A percentile compares a stretch with the other conserved stretches of the same genome.
These are phyloP conservation scores for Austroboletus eburneus DNA, from an alignment of 768 basidiomycete genomes.

Conservation along the genomic window DNA sequence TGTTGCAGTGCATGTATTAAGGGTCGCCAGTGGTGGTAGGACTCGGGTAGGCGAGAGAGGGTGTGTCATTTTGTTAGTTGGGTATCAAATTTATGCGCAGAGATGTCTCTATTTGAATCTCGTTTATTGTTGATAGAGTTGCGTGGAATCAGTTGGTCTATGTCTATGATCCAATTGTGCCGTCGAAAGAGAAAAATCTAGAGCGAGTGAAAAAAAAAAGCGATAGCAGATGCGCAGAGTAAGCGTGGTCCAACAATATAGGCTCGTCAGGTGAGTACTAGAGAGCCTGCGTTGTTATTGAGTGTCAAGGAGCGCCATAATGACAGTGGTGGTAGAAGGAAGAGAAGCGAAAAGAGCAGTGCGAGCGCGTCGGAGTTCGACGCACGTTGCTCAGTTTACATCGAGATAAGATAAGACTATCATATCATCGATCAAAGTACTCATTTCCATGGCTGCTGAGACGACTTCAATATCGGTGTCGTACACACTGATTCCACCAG, in stretches of 20 bases:
- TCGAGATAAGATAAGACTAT: conserved; percentile 27
- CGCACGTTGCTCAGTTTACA: conserved; percentile 4
- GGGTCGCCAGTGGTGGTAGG: conserved; percentile 54
- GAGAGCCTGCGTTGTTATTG: conserved; percentile 47
- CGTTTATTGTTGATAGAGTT: conserved; percentile 9
- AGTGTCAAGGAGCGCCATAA: conserved; percentile 52
- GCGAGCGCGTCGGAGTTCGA: neutral
- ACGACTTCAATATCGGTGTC: conserved; percentile 17
- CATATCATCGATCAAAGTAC: no score
- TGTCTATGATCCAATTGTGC: neutral
- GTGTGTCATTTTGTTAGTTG: conserved; percentile 15
- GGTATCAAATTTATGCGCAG: no score
- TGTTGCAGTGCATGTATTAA: conserved; percentile 34
- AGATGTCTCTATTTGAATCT: conserved; percentile 7
- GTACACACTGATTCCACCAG: conserved; percentile 23
- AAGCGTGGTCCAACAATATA: conserved; percentile 18
- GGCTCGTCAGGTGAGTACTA: conserved; percentile 15
- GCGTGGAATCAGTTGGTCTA: conserved; percentile 16
- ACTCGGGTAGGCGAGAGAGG: conserved; percentile 41
- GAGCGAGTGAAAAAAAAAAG: neutral
- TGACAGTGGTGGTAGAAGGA: conserved; percentile 1
- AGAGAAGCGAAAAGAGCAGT: neutral
- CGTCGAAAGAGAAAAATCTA: neutral
- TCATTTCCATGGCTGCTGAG: conserved; percentile 14
- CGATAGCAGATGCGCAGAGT: neutral